Evolutionary conservation across 495 filamentous ascomycete species (phyloP).

Genomic region (Xylaria telfairii): DNA sequence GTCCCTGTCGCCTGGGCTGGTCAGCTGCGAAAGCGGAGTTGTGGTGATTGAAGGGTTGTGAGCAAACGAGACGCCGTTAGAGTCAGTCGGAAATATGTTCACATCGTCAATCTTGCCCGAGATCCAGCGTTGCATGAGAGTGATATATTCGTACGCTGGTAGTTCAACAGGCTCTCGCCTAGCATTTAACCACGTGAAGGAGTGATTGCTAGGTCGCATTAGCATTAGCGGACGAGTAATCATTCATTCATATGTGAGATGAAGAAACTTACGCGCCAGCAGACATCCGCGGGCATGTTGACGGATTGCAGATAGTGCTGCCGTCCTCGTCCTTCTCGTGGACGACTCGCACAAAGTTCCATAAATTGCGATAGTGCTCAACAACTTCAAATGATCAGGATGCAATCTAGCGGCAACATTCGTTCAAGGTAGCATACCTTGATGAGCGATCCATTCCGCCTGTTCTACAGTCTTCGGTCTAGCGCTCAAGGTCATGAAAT

Average conservation of each 20-base stretch:
- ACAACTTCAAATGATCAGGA: conserved; percentile 65
- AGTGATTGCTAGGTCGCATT: conserved; percentile 66
- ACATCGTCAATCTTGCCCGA: conserved; percentile 87
- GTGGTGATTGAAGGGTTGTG: conserved; percentile 62
- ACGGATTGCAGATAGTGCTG: conserved; percentile 78
- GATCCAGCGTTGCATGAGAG: conserved; percentile 92
- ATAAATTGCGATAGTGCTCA: conserved; percentile 86
- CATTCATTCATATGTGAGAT: background rate
- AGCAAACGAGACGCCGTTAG: conserved; percentile 61
- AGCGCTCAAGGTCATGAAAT: conserved; percentile 92
- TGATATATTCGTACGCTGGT: conserved; percentile 85
- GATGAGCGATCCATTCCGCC: conserved; percentile 93
- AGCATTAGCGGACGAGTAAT: background rate
- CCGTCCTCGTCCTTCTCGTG: conserved; percentile 77
- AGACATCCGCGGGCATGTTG: conserved; percentile 87
- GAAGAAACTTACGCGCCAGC: conserved; percentile 76
- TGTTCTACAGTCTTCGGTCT: conserved; percentile 87
- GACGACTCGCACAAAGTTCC: conserved; percentile 81
- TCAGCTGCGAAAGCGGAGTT: conserved; percentile 65
- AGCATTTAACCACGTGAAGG: conserved; percentile 87
- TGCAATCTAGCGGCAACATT: background rate
- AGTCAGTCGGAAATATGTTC: conserved; percentile 82
- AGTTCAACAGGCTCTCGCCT: conserved; percentile 70
- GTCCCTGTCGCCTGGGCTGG: conserved; percentile 63
- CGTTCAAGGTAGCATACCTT: conserved; percentile 64